Percentiles rank a stretch among this genome's conserved stretches.
phyloP scores from a whole-genome alignment of 805 yeast species.

The Metschnikowia gelsemii region DNA sequence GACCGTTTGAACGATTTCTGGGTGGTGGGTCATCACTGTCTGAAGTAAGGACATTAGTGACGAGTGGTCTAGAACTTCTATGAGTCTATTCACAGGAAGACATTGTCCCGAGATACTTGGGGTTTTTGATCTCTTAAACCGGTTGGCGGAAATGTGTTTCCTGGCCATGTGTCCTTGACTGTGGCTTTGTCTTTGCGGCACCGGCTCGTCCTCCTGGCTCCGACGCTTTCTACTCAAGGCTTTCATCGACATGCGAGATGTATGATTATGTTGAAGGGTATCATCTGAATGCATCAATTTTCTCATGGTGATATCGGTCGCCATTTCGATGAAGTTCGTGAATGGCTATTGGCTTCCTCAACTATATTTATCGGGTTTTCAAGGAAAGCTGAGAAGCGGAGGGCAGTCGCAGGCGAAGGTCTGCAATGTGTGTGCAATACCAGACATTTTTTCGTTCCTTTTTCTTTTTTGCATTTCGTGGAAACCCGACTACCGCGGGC shows the following conservation, averaged over 20 bases:
- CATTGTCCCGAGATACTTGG: conserved; percentile 54
- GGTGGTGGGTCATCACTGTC: conserved; percentile 56
- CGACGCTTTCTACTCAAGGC: conserved; percentile 10
- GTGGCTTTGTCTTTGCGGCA: conserved; percentile 6
- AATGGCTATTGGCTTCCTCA: too few species aligned
- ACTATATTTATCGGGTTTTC: too few species aligned
- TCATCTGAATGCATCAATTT: conserved; percentile 8
- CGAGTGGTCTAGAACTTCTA: conserved; percentile 64
- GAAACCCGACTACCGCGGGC: too few species aligned
- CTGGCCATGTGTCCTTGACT: conserved; percentile 8
- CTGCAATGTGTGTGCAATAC: conserved; percentile 9
- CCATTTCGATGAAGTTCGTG: neutral
- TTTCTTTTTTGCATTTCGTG: neutral
- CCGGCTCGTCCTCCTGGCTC: conserved; percentile 5
- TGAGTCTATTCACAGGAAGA: conserved; percentile 60
- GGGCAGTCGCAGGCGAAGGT: neutral
- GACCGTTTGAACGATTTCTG: conserved; percentile 57
- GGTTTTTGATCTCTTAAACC: conserved; percentile 35
- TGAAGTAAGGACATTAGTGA: conserved; percentile 53
- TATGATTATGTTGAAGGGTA: neutral
- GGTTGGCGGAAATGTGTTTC: conserved; percentile 1
- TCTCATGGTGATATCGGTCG: conserved; percentile 10
- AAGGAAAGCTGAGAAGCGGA: too few species aligned
- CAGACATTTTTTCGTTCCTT: neutral
- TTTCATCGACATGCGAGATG: conserved; percentile 8